Percentiles rank a stretch among this genome's conserved stretches.
These are phyloP conservation scores for Sarocladium kiliense DNA, from an alignment of 2,329 filamentous ascomycete species.

Conservation along the genomic window DNA sequence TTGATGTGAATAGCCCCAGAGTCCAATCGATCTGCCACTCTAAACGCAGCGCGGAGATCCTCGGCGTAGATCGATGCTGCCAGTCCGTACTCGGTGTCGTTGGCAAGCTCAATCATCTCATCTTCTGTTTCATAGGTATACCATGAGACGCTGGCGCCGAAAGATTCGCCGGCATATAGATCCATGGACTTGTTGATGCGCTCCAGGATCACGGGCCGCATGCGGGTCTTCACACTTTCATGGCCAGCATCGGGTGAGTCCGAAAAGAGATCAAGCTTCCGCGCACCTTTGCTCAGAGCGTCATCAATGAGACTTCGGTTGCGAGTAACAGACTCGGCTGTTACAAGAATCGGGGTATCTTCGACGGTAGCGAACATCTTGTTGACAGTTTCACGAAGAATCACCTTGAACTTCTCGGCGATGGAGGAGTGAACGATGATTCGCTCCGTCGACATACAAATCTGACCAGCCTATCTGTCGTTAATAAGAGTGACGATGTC, in stretches of 20 bases:
- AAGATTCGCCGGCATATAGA: conserved; percentile 29
- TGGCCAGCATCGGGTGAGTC: not conserved
- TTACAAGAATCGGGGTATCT: not conserved
- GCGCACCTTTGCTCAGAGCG: not conserved
- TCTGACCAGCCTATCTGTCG: conserved; percentile 54
- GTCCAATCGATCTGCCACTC: conserved; percentile 46
- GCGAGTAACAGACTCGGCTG: not conserved
- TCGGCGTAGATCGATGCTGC: conserved; percentile 53
- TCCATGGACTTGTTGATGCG: conserved; percentile 25
- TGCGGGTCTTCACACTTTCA: conserved; percentile 21
- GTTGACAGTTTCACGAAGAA: not conserved
- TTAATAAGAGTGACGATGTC: too few species aligned
- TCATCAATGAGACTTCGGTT: not conserved
- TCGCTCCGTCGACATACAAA: conserved; percentile 67
- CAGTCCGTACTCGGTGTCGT: conserved; percentile 48
- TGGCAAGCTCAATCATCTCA: conserved; percentile 28
- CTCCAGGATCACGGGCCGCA: conserved; percentile 23
- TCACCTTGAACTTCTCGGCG: conserved; percentile 4
- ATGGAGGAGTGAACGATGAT: conserved; percentile 35
- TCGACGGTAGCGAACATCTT: not conserved
- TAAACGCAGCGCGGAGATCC: conserved; percentile 39
- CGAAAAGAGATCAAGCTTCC: conserved; percentile 21
- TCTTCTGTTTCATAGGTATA: conserved; percentile 24
- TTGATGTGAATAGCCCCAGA: conserved; percentile 59
- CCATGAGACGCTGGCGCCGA: conserved; percentile 29